A percentile compares a stretch with the other conserved stretches of the same genome.
Conservation (phyloP, 805 yeast species). For the Nakazawaea ambrosiae region DNA sequence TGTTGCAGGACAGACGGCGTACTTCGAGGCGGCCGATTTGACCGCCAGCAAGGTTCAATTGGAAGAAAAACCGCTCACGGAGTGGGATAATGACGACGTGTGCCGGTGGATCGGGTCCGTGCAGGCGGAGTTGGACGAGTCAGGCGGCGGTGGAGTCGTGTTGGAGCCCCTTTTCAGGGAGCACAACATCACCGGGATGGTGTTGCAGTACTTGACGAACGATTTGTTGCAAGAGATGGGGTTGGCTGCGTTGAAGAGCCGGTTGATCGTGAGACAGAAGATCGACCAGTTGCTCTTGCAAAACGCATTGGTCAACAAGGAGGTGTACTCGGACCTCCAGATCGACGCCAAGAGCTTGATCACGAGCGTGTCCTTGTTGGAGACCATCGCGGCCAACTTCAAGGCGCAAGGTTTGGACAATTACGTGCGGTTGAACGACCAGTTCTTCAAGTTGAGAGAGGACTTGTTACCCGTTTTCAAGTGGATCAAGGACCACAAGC, state of each 20-base stretch:
- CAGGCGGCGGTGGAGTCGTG: not conserved
- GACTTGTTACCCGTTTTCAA: conserved; percentile 61
- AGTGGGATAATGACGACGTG: conserved; percentile 10
- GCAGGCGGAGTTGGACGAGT: not conserved
- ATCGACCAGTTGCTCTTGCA: conserved; percentile 45
- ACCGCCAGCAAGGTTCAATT: not conserved
- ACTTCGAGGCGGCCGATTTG: not conserved
- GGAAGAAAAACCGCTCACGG: not conserved
- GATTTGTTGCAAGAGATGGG: conserved; percentile 74
- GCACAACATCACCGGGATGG: conserved; percentile 66
- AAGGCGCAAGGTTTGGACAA: conserved; percentile 5
- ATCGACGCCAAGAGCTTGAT: conserved; percentile 5
- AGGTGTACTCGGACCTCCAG: conserved; percentile 4
- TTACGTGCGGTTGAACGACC: conserved; percentile 39
- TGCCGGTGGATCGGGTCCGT: conserved; percentile 1
- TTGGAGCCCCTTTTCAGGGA: conserved; percentile 29
- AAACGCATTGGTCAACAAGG: conserved; percentile 22
- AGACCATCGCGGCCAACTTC: conserved; percentile 1
- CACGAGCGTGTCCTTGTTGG: conserved; percentile 7
- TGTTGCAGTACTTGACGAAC: conserved; percentile 60
- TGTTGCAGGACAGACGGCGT: no score
- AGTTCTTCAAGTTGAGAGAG: conserved; percentile 48
- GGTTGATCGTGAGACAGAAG: conserved; percentile 54
- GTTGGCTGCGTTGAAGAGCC: conserved; percentile 39
- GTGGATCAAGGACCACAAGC: conserved; percentile 56